These are phyloP conservation scores for Sarocladium brachiariae DNA, from an alignment of 2,329 filamentous ascomycete genomes.

Conservation along the genomic window DNA sequence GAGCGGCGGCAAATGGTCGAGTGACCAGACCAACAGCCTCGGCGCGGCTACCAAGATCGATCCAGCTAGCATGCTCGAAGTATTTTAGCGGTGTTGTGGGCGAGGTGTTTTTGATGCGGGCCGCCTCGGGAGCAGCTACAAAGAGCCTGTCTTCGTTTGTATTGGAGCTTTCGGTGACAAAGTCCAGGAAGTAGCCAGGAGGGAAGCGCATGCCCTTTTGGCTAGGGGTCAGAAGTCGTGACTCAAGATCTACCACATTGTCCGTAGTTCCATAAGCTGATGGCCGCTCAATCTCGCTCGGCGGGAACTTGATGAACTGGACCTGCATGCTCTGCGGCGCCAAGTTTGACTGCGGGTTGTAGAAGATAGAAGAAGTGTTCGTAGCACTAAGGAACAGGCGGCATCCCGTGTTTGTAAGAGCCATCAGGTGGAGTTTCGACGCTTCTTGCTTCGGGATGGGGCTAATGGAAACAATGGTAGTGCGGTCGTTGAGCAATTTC, in stretches of 20 bases:
- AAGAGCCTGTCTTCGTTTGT: constrained; percentile 65
- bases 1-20: constrained; percentile 61
- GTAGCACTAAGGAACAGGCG: constrained; percentile 89
- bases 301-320: constrained; percentile 94
- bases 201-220: constrained; percentile 58
- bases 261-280: constrained; percentile 29
- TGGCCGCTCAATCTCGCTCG: constrained; percentile 32
- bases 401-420: constrained; percentile 83
- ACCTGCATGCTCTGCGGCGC: constrained; percentile 94
- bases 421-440: constrained; percentile 79
- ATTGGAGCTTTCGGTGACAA: constrained; percentile 57
- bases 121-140: constrained; percentile 80
- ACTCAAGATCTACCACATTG: constrained; percentile 39
- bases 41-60: constrained; percentile 65
- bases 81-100: constrained; percentile 51
- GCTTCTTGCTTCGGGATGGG: constrained; percentile 76
- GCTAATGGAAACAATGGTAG: constrained; percentile 76
- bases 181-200: constrained; percentile 87
- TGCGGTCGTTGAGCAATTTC: constrained; percentile 60
- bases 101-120: constrained; percentile 62
- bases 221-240: constrained; percentile 41
- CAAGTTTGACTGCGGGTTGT: constrained; percentile 50
- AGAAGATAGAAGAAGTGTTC: constrained; percentile 62
- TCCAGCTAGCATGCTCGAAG: constrained; percentile 73
- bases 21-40: constrained; percentile 76